Evolutionary conservation across 2,329 filamentous ascomycete genomes (phyloP), one percentile per base, ranked within the genome.

Genomic region (Alternaria consortialis): DNA sequence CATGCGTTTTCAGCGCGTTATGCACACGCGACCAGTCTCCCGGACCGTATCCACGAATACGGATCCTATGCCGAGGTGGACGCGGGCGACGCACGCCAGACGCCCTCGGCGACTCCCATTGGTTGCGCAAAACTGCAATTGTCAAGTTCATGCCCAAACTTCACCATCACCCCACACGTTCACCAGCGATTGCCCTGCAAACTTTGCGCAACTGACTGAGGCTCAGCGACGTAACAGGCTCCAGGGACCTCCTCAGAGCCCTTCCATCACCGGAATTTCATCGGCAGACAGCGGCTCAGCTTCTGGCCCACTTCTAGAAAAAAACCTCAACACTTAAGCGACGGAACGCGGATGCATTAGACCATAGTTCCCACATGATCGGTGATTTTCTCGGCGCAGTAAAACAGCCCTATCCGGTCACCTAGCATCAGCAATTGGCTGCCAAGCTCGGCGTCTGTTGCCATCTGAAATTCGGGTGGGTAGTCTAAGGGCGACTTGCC

Each of bases 381-480:
- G 66, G 66, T 68, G 62, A 60, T 68, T 63, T 58, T 54, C 52
- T 63, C 60, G 66, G 65, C 51, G 29, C 40, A 55, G 50, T 44
- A 52, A 53, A 44, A 56, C 53, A 62, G 53, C 56, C 59, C 60
- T 62, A 65, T 54, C 64, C 60, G 63, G 54, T 31, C 27, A 31
- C 47, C 48, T 55, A 36, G 55, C 53, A 55, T 43, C 60, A 54
- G 51, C 62, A 53, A 62, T 54, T 53, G 51, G 61, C 43, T 54
- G 67, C 69, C 67, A 74, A 65, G 66, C 32, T 59, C 64, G 63
- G 68, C 54, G 47, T 51, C 51, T 20, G 37, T 52, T 58, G 43
- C 64, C 63, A 60, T 66, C 65, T 56, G 55, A 69, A 62, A 62
- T 69, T 69, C 62, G 70, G 60, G 64, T 67, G 67, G 63, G 55